Percentiles rank a stretch among this genome's conserved stretches.
Conservation (phyloP, 495 filamentous ascomycete species). For the Pyronema domesticum region DNA sequence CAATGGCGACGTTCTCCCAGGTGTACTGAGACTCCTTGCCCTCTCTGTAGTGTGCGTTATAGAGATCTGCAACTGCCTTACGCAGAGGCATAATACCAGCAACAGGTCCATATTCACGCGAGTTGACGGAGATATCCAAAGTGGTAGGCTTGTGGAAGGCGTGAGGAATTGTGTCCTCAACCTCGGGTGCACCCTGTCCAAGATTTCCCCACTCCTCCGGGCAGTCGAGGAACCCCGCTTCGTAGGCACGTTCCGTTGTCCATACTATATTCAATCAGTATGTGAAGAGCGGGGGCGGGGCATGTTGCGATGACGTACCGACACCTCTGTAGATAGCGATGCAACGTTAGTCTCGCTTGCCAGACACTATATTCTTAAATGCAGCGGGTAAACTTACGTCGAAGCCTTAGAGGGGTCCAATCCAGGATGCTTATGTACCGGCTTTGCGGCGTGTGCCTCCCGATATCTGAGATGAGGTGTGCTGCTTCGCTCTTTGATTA, state of each 20-base stretch:
- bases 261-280: slow-evolving; percentile 48
- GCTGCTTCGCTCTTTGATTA: slow-evolving; percentile 12
- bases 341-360: not conserved
- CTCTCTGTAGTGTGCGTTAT: slow-evolving; percentile 81
- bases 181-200: slow-evolving; percentile 87
- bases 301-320: not conserved
- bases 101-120: slow-evolving; percentile 83
- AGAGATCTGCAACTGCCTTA: slow-evolving; percentile 76
- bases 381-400: slow-evolving; percentile 9
- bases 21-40: slow-evolving; percentile 81
- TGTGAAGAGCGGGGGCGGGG: not conserved
- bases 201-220: slow-evolving; percentile 80
- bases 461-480: slow-evolving; percentile 24
- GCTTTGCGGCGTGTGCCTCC: slow-evolving; percentile 7
- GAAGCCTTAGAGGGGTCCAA: slow-evolving; percentile 16
- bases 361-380: not conserved
- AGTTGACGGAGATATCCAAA: slow-evolving; percentile 56
- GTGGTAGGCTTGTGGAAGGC: slow-evolving; percentile 73
- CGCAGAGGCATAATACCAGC: slow-evolving; percentile 83
- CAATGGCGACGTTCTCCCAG: slow-evolving; percentile 99
- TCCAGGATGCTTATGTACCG: slow-evolving; percentile 16
- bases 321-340: slow-evolving; percentile 1
- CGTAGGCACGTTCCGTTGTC: slow-evolving; percentile 65
- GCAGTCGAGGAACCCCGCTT: slow-evolving; percentile 66
- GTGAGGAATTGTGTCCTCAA: slow-evolving; percentile 78